A percentile compares a stretch with the other conserved stretches of the same genome.
Conservation (phyloP, 2,329 filamentous ascomycete genomes). For the Chalaropsis ovoidea region DNA sequence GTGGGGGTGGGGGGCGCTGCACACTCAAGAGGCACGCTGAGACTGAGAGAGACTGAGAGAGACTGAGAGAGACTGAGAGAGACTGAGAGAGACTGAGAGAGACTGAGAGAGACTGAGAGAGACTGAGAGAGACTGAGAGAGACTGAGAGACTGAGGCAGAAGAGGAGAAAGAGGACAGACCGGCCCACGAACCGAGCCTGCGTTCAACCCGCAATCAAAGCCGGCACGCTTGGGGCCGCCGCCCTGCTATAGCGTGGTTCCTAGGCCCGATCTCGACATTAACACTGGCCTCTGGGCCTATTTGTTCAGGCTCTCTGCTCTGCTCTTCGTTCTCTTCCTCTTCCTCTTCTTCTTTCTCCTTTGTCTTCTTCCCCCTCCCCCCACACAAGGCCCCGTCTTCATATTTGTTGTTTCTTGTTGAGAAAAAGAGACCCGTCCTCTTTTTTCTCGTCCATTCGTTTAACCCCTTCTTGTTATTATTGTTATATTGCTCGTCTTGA, state of each 20-base stretch:
- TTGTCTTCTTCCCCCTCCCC: too few relatives aligned
- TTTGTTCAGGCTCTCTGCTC: not conserved
- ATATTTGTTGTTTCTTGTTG: slow-evolving; percentile 4
- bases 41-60: too few relatives aligned
- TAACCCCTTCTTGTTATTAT: not conserved
- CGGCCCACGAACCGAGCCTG: not conserved
- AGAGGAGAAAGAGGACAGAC: not conserved
- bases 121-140: not conserved
- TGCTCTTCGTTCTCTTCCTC: not conserved
- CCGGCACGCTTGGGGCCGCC: slow-evolving; percentile 7
- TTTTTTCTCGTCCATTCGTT: slow-evolving; percentile 20
- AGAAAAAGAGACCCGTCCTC: not conserved
- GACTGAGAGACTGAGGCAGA: not conserved
- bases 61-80: not conserved
- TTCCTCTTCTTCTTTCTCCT: not conserved
- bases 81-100: not conserved
- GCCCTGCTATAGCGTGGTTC: slow-evolving; percentile 8
- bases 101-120: not conserved
- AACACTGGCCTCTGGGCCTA: not conserved
- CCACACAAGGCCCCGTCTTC: not conserved
- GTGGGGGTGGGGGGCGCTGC: too few relatives aligned
- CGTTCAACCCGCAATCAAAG: slow-evolving; percentile 8
- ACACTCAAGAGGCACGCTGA: too few relatives aligned
- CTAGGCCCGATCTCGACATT: not conserved
- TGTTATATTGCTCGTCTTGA: not conserved